Evolutionary conservation across 2,329 filamentous ascomycete species (phyloP).

Genomic region (Helicocarpus griseus): DNA sequence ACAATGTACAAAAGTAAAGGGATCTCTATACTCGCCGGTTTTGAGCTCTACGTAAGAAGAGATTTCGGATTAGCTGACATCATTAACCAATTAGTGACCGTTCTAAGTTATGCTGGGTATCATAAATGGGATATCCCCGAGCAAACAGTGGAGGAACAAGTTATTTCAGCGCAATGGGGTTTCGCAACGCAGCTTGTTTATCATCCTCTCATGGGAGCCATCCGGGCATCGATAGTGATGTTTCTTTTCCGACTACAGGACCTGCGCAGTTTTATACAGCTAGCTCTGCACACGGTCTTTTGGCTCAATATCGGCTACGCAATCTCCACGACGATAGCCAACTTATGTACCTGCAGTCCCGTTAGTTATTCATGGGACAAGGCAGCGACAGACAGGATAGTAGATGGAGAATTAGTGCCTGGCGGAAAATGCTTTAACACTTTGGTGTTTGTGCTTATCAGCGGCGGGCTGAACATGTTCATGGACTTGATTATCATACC

Average conservation of each 20-base stretch:
- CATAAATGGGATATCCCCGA: slow-evolving; percentile 2
- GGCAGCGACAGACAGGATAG: not conserved
- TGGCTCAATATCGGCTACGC: slow-evolving; percentile 3
- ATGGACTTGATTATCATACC: slow-evolving; percentile 5
- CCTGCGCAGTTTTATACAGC: not conserved
- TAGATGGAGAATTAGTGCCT: slow-evolving; percentile 1
- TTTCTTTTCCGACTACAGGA: slow-evolving; percentile 2
- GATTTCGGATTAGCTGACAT: too few species aligned
- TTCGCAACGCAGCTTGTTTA: slow-evolving; percentile 1
- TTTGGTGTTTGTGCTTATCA: not conserved
- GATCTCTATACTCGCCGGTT: not conserved
- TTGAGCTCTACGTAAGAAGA: too few species aligned
- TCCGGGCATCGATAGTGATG: slow-evolving; percentile 1
- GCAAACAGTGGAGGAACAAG: not conserved
- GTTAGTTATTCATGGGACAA: not conserved
- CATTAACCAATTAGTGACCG: not conserved
- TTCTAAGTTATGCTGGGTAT: not conserved
- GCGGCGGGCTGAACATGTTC: slow-evolving; percentile 1
- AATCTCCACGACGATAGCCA: not conserved
- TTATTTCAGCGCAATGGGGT: not conserved
- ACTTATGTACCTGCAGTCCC: not conserved
- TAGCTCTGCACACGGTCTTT: not conserved
- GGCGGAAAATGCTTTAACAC: slow-evolving; percentile 1
- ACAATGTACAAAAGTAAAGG: not conserved
- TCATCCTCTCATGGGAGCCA: slow-evolving; percentile 3